Evolutionary conservation across 2,329 filamentous ascomycete species (phyloP).

Genomic region (Penicillium sp.): DNA sequence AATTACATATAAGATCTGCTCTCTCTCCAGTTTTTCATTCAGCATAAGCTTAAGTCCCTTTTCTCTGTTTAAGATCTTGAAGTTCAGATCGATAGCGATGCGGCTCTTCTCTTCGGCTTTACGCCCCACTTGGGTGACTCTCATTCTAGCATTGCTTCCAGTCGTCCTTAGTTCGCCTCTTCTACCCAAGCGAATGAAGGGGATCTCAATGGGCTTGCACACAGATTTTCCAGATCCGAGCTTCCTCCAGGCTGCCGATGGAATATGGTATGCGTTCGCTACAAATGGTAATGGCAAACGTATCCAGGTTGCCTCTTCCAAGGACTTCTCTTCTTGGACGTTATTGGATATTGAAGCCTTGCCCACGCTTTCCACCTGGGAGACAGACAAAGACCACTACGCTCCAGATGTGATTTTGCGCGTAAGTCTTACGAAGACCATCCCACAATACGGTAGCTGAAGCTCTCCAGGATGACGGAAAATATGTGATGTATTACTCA

Average conservation of each 20-base stretch:
- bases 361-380: conserved; percentile 55
- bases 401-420: conserved; percentile 59
- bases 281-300: conserved; percentile 52
- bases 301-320: conserved; percentile 55
- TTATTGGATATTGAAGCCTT: conserved; percentile 55
- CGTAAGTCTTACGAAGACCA: conserved; percentile 20
- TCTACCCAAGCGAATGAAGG: conserved; percentile 16
- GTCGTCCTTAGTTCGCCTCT: conserved; percentile 19
- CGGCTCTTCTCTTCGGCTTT: neutral
- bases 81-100: too few relatives aligned
- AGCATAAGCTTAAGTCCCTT: neutral
- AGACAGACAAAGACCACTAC: conserved; percentile 55
- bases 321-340: conserved; percentile 50
- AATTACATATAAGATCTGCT: conserved; percentile 12
- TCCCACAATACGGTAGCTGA: neutral
- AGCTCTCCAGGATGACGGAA: conserved; percentile 40
- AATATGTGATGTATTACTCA: conserved; percentile 61
- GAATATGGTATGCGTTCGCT: conserved; percentile 58
- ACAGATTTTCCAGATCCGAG: conserved; percentile 44
- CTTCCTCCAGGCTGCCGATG: conserved; percentile 49
- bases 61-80: too few relatives aligned
- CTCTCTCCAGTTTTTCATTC: neutral
- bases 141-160: conserved; percentile 12
- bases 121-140: conserved; percentile 6
- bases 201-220: conserved; percentile 29